phyloP scores from a whole-genome alignment of 768 basidiomycete genomes.

The Collybia nuda region DNA sequence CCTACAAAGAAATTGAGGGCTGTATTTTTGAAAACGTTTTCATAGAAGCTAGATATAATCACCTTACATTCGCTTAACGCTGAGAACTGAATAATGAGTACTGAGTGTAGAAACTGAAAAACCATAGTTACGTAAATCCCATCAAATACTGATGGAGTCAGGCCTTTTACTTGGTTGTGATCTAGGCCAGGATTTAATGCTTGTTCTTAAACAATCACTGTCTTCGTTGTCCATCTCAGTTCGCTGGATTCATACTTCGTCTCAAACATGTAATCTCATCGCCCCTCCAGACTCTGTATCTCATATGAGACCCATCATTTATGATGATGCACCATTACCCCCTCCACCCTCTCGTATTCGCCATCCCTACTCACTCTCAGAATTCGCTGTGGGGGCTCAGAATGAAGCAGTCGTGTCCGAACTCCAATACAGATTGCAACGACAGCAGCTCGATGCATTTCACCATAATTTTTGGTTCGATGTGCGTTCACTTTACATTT shows the following conservation, averaged over 20 bases:
- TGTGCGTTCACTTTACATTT: conserved; percentile 41
- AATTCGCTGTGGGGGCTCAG: conserved; percentile 49
- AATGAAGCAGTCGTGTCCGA: conserved; percentile 43
- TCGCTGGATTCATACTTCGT: conserved; percentile 25
- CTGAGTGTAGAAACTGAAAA: too few species aligned
- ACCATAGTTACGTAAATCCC: too few species aligned
- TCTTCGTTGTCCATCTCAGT: background rate
- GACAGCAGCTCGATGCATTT: conserved; percentile 71
- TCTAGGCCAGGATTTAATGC: conserved; percentile 1
- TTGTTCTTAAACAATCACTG: conserved; percentile 13
- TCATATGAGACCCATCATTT: conserved; percentile 77
- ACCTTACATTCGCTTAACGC: too few species aligned
- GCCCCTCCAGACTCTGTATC: conserved; percentile 80
- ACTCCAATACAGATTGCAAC: conserved; percentile 68
- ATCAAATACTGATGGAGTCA: too few species aligned
- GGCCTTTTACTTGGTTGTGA: too few species aligned
- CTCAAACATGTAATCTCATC: conserved; percentile 35
- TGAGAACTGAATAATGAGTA: too few species aligned
- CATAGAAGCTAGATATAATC: conserved; percentile 8
- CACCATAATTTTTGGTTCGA: conserved; percentile 83
- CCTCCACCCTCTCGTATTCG: conserved; percentile 31
- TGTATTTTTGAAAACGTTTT: conserved; percentile 30
- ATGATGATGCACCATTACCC: conserved; percentile 54
- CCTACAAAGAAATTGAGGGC: conserved; percentile 28
- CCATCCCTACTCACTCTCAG: conserved; percentile 80